Evolutionary conservation across 1,284 basidiomycete genomes (phyloP).

Genomic region (Pseudozyma thailandica): DNA sequence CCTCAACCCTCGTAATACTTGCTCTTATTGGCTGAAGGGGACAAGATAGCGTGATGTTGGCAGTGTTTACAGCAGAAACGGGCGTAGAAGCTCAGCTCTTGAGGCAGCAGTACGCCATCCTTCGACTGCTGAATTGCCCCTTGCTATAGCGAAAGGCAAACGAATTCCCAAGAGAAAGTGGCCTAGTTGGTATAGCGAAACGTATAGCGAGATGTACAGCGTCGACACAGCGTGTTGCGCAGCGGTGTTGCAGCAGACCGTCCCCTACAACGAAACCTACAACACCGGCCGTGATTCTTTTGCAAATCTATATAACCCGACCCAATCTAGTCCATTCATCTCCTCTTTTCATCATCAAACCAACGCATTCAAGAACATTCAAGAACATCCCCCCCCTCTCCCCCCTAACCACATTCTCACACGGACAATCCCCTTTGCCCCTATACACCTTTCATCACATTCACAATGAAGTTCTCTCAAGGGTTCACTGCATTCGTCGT

Average conservation of each 20-base stretch:
- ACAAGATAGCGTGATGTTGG: background rate
- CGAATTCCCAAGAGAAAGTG: no score
- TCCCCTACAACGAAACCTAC: conserved; percentile 1
- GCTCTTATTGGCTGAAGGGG: conserved; percentile 8
- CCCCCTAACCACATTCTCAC: conserved; percentile 4
- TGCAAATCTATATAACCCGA: conserved; percentile 15
- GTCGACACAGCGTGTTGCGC: no score
- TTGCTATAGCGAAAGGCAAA: no score
- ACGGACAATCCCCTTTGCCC: conserved; percentile 2
- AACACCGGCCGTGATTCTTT: background rate
- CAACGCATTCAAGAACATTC: conserved; percentile 26
- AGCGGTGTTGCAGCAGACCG: background rate
- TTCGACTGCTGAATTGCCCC: no score
- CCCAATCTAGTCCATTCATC: conserved; percentile 4
- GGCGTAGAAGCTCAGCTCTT: no score
- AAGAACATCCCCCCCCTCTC: conserved; percentile 12
- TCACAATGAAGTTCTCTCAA: conserved; percentile 34
- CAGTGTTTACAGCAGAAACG: background rate
- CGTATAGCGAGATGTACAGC: no score
- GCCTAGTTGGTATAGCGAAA: no score
- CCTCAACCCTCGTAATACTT: conserved; percentile 9
- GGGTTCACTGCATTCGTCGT: conserved; percentile 36
- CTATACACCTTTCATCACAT: conserved; percentile 4
- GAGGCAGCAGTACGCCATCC: no score
- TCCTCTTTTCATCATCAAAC: conserved; percentile 18